Base-by-base conservation (phyloP, 2,329 filamentous ascomycete genomes). In the Eutypella sp. region DNA sequence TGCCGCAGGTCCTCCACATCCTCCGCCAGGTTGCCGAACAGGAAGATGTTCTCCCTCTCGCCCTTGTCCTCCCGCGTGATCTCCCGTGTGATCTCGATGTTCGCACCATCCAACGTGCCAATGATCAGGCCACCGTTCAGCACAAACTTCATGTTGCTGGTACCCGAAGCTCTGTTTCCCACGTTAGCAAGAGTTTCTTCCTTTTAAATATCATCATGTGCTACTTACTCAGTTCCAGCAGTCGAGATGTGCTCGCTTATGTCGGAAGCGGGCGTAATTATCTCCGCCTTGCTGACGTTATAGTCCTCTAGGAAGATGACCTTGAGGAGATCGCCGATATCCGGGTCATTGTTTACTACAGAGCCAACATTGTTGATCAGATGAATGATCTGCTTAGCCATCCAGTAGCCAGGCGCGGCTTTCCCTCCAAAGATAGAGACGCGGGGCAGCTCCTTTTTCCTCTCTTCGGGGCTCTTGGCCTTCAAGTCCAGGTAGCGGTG, bases 61-160 rank as follows among this genome's bases (percentile, higher is more conserved):
- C n/a, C n/a, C n/a, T n/a, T n/a, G n/a, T n/a, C n/a, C n/a, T n/a
- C n/a, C 63, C 97, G 90, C 59, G 91, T 89, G 62, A 97, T 88
- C 69, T 99, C 93, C 48, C 93, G 89, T 3, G 93, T 97, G 64
- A 97, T 97, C 73, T 96, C 91, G 67, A 96, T 96, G 63, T 99
- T 99, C 52, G 93, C 93, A 63, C 93, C 93, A 61, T 99, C 93
- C 64, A 92, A 96, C 18, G 93, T 99, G 58, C 93, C 93, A 57
- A 99, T 99, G 61, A 99, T 95, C 50, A 99, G 75, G 53, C 93
- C 93, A 53, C 93, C 93, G 60, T 97, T 99, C 61, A 99, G 78
- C 13, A 96, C 93, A 67, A 99, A 99, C 70, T 99, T 99, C 93
- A 99, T 99, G 81, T 99, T 99, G 62, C 89, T 95, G 11, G 90